phyloP scores from a whole-genome alignment of 1,284 basidiomycete species.

The Peniophora sp. region DNA sequence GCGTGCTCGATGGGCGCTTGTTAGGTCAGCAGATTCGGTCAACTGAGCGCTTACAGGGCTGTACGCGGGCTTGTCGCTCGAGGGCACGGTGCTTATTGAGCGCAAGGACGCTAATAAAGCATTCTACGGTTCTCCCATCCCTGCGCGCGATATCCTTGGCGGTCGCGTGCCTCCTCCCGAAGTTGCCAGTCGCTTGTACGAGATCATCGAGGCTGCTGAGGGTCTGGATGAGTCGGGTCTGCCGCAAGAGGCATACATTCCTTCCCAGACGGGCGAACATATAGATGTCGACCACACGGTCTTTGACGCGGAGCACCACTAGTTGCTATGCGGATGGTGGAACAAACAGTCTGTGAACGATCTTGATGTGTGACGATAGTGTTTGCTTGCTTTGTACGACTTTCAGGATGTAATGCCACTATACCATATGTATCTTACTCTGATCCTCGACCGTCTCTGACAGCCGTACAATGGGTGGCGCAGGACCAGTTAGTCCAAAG shows the following conservation, averaged over 20 bases:
- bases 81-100: conserved; percentile 93
- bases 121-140: conserved; percentile 91
- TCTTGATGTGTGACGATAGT: too few species aligned
- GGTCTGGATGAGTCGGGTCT: conserved; percentile 74
- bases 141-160: conserved; percentile 83
- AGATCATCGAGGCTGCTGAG: conserved; percentile 88
- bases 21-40: neutral
- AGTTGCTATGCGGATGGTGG: too few species aligned
- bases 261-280: conserved; percentile 55
- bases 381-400: too few species aligned
- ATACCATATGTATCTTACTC: too few species aligned
- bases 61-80: conserved; percentile 91
- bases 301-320: conserved; percentile 56
- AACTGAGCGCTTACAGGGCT: conserved; percentile 48
- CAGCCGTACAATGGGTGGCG: too few species aligned
- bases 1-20: conserved; percentile 13
- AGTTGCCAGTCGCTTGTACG: conserved; percentile 89
- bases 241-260: conserved; percentile 78
- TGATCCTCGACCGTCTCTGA: too few species aligned
- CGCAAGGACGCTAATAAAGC: conserved; percentile 91
- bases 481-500: too few species aligned
- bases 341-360: too few species aligned
- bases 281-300: conserved; percentile 43
- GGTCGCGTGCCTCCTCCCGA: conserved; percentile 95
- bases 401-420: too few species aligned